Base-by-base conservation (phyloP, 139 green algal species). In the Pleodorina starrii region DNA sequence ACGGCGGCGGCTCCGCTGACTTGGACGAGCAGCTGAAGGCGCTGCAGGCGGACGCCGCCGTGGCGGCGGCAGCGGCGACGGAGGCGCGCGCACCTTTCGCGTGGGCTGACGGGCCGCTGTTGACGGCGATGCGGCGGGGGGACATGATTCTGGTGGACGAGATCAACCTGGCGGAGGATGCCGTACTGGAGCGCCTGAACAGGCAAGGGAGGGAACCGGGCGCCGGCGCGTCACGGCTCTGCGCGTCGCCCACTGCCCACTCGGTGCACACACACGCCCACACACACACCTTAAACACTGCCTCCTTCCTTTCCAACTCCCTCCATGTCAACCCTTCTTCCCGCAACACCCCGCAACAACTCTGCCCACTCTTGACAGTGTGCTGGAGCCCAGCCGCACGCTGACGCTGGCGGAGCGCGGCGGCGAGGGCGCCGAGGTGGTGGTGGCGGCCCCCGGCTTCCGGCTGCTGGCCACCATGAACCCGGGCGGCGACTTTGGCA, bases 381-480 rank as follows among this genome's bases (percentile, higher is more conserved):
- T 99, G 77, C 92, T 99, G 23, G 98, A 99, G 94, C 93, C 96
- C 5, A 94, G 96, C 23, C 93, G 97, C 60, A 97, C 91, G 5
- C 86, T 99, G 21, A 99, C 96, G 6, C 93, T 99, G 32, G 96
- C 98, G 27, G 98, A 99, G 94, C 97, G 97, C 84, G 98, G 97
- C n/a, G 97, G 97, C 29, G 92, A 93, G 5, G 92, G 92, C 50
- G 92, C 94, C 9, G 95, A 96, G 86, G 86, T 98, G 42, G 73
- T 99, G 19, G 85, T 95, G 1, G 98, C 96, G 4, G 94, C 96
- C 50, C 89, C 91, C 1, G 93, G 94, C 60, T 99, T 99, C 93
- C 92, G 93, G 21, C 51, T 99, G 38, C 82, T 99, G 23, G 97
- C 96, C 50, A 99, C 98, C 72, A 99, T 99, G 98, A 99, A 99